Conservation (phyloP, 2,329 filamentous ascomycete species). For the Basipetospora chlamydospora region DNA sequence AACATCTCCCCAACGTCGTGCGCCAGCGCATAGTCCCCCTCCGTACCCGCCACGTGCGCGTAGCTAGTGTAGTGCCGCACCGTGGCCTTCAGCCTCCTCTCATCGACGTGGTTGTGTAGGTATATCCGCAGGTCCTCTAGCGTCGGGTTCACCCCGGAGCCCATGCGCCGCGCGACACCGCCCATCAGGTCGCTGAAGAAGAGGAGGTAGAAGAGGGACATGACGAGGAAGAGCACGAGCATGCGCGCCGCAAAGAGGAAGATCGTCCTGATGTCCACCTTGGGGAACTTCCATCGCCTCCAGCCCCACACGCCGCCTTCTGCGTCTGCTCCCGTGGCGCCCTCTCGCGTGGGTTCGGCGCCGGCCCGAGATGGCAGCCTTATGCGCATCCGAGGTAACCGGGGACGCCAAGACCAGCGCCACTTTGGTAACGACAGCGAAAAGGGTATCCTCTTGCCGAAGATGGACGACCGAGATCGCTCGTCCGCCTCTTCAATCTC, state of each 20-base stretch:
- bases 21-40: conserved; percentile 77
- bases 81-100: conserved; percentile 54
- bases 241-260: conserved; percentile 57
- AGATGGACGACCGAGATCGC: conserved; percentile 27
- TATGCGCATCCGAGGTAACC: conserved; percentile 35
- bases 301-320: conserved; percentile 3
- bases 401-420: conserved; percentile 40
- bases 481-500: conserved; percentile 54
- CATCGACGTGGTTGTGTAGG: conserved; percentile 59
- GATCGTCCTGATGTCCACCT: conserved; percentile 19
- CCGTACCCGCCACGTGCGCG: conserved; percentile 85
- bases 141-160: conserved; percentile 57
- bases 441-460: conserved; percentile 41
- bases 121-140: conserved; percentile 67
- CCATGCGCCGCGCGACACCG: conserved; percentile 44
- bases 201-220: conserved; percentile 67
- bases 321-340: background rate
- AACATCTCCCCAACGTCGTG: conserved; percentile 75
- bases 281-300: conserved; percentile 4
- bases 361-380: conserved; percentile 26
- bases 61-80: conserved; percentile 67
- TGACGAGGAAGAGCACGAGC: conserved; percentile 59
- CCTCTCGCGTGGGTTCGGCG: conserved; percentile 8
- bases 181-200: conserved; percentile 77
- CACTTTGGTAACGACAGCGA: conserved; percentile 36